Evolutionary conservation across 169 alveolate species (phyloP).

Genomic region (Toxoplasma gondii): DNA sequence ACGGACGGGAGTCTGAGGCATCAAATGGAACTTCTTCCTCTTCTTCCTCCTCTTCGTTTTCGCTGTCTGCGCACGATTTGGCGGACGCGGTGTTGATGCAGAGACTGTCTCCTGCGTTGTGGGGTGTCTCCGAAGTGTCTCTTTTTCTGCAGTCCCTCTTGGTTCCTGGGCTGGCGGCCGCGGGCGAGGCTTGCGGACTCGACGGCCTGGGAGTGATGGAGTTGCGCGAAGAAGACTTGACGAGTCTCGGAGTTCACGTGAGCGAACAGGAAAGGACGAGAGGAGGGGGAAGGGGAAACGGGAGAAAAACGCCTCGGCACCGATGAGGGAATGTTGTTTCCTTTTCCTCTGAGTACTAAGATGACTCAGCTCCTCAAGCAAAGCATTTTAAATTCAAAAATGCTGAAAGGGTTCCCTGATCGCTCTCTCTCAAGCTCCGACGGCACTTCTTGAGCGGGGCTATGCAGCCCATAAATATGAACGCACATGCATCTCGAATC

Average conservation of each 20-base stretch:
- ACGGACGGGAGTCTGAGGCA: not conserved
- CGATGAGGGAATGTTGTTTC: not conserved
- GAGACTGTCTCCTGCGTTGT: not conserved
- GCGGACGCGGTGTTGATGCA: slow-evolving; percentile 40
- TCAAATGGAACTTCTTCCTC: not conserved
- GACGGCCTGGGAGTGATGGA: not conserved
- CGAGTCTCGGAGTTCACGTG: slow-evolving; percentile 25
- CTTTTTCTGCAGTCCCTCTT: not conserved
- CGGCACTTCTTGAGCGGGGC: no score
- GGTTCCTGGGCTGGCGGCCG: slow-evolving; percentile 38
- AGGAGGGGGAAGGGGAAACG: not conserved
- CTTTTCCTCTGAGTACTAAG: not conserved
- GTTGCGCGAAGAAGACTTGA: not conserved
- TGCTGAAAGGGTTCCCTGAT: no score
- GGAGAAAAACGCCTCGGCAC: not conserved
- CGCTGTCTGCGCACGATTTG: not conserved
- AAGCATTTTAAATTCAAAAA: no score
- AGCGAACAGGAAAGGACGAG: not conserved
- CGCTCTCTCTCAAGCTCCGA: no score
- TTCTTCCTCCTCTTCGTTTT: not conserved
- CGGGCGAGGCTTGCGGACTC: slow-evolving; percentile 19
- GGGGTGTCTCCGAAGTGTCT: not conserved
- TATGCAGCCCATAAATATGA: no score
- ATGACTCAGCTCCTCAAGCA: not conserved
- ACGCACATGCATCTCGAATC: no score